Evolutionary conservation across 2,329 filamentous ascomycete genomes (phyloP).

Genomic region (Penicillium sumatraense): DNA sequence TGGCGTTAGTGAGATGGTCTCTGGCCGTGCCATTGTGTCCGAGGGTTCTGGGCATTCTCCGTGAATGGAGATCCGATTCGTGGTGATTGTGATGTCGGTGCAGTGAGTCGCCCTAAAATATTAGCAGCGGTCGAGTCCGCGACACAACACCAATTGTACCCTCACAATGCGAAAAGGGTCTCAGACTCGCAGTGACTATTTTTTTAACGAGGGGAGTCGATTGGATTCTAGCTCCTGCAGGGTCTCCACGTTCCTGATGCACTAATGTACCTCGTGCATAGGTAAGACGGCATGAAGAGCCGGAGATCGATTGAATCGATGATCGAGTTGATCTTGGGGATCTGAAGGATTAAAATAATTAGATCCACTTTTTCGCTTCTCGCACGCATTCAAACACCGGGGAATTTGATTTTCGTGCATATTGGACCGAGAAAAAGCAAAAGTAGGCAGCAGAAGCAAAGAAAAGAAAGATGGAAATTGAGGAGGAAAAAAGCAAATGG

Average conservation of each 20-base stretch:
- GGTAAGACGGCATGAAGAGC: not conserved
- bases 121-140: not conserved
- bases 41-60: not conserved
- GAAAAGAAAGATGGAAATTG: not conserved
- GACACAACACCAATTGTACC: not conserved
- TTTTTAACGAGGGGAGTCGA: not conserved
- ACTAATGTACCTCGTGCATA: not conserved
- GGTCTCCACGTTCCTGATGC: slow-evolving; percentile 1
- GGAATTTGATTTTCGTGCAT: not conserved
- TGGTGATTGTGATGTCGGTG: not conserved
- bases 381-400: not conserved
- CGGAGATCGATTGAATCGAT: not conserved
- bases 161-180: not conserved
- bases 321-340: not conserved
- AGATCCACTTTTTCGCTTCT: not conserved
- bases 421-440: not conserved
- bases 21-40: too few species aligned
- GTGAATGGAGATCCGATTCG: not conserved
- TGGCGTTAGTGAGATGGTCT: not conserved
- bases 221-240: not conserved
- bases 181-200: not conserved
- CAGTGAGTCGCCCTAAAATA: not conserved
- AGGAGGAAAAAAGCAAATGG: not conserved
- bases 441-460: not conserved
- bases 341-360: not conserved